Base-by-base conservation (phyloP, 495 filamentous ascomycete genomes). In the Penicillium ucsense region DNA sequence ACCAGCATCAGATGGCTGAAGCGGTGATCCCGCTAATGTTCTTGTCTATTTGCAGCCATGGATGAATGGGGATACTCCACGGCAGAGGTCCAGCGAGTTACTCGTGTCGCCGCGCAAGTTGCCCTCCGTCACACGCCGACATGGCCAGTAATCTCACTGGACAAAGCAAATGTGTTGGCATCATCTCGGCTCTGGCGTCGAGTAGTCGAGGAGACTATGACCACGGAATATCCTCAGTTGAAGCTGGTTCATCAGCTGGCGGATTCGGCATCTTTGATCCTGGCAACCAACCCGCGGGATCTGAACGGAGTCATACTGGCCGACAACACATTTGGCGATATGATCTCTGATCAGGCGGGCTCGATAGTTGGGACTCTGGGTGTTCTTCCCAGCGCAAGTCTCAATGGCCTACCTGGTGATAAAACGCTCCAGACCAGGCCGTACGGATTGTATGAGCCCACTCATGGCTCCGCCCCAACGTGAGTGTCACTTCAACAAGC, bases 141-240 rank as follows among this genome's bases (percentile, higher is more conserved):
- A 0, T 66, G 66, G 60, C 67, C 67, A 7, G 67, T 74, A 2
- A 69, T 71, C 45, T 69, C 66, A 3, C 58, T 67, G 27, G 74
- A 77, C 52, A 77, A 76, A 47, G 74, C 73, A 0, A 77, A 77
- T 51, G 74, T 77, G 3, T 59, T 77, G 4, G 73, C 74, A 8
- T 70, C 62, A 8, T 70, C 67, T n/a, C 62, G 73, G 3, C 60
- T 77, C 7, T 77, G 73, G 74, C 60, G 74, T 4, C 55, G 65
- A 3, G 68, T 73, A 3, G 66, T 72, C 7, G 60, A 67, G 9
- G 62, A 70, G 48, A 65, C 66, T 2, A 74, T 78, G 54, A 55
- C 52, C 8, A 55, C 56, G 1, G 73, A 77, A 54, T 77, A 74
- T 42, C 73, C 74, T 5, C 62, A 74, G 32, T 57, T 77, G 4